Evolutionary conservation across 257 asterid species (phyloP).

Genomic region (Solanum pimpinellifolium): DNA sequence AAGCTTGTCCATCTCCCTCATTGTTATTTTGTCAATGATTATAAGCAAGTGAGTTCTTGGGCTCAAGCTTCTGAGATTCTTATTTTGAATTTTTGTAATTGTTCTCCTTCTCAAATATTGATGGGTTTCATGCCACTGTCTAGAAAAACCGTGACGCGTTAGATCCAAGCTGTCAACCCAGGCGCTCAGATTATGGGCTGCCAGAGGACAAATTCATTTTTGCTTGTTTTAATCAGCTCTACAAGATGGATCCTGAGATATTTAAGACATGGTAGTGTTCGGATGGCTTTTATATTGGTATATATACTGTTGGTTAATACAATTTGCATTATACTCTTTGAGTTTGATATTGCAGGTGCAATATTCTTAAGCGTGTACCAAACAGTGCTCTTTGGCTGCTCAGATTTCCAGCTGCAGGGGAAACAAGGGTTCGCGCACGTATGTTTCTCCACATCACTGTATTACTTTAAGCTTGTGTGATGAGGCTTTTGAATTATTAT

Average conservation of each 20-base stretch:
- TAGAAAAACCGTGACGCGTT: slow-evolving; percentile 90
- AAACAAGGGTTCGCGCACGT: slow-evolving; percentile 87
- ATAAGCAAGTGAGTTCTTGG: slow-evolving; percentile 83
- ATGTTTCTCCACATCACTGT: slow-evolving; percentile 6
- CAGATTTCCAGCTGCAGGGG: slow-evolving; percentile 97
- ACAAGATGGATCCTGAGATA: slow-evolving; percentile 99
- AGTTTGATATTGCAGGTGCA: slow-evolving; percentile 57
- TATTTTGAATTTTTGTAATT: not conserved
- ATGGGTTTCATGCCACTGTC: slow-evolving; percentile 8
- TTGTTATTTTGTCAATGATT: slow-evolving; percentile 96
- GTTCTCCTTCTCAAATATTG: not conserved
- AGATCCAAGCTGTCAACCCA: slow-evolving; percentile 70
- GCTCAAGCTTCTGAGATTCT: slow-evolving; percentile 34
- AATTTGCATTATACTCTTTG: not conserved
- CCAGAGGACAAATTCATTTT: slow-evolving; percentile 92
- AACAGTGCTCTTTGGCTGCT: slow-evolving; percentile 98
- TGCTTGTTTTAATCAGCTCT: slow-evolving; percentile 98
- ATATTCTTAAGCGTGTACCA: slow-evolving; percentile 93
- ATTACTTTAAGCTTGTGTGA: not conserved
- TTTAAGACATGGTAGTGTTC: slow-evolving; percentile 61
- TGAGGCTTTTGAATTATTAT: not conserved
- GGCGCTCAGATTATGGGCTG: slow-evolving; percentile 84
- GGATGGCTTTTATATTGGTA: not conserved
- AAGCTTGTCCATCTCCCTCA: slow-evolving; percentile 95
- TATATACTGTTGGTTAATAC: not conserved